Conservation (phyloP, 2,329 filamentous ascomycete genomes). For the Aspergillus sp. region DNA sequence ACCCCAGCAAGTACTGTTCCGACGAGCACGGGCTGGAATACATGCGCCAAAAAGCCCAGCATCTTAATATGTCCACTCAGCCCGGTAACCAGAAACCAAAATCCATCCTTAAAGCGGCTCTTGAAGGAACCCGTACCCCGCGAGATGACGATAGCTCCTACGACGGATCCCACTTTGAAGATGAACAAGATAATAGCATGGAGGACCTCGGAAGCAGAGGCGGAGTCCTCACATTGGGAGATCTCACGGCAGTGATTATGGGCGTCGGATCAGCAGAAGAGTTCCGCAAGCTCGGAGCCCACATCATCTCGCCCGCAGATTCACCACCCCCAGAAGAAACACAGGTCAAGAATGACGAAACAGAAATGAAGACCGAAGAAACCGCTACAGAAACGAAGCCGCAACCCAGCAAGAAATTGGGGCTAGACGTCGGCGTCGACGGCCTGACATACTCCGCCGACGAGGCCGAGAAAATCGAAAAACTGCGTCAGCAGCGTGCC, state of each 20-base stretch:
- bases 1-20: slow-evolving; percentile 50
- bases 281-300: slow-evolving; percentile 43
- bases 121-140: slow-evolving; percentile 1
- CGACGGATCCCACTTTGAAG: slow-evolving; percentile 20
- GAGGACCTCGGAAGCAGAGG: slow-evolving; percentile 44
- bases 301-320: slow-evolving; percentile 33
- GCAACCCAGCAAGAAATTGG: slow-evolving; percentile 26
- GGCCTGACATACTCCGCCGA: slow-evolving; percentile 36
- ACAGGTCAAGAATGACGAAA: slow-evolving; percentile 18
- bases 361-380: background rate
- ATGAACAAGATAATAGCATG: slow-evolving; percentile 20
- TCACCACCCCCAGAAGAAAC: background rate
- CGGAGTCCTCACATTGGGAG: slow-evolving; percentile 41
- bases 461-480: slow-evolving; percentile 40
- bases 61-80: slow-evolving; percentile 27
- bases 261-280: slow-evolving; percentile 39
- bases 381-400: slow-evolving; percentile 8
- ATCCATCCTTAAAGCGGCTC: slow-evolving; percentile 2
- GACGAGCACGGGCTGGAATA: slow-evolving; percentile 50
- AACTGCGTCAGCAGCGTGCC: slow-evolving; percentile 34
- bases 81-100: slow-evolving; percentile 15
- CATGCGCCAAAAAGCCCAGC: slow-evolving; percentile 35
- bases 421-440: slow-evolving; percentile 28
- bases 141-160: slow-evolving; percentile 11
- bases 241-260: slow-evolving; percentile 42